These are phyloP conservation scores for Entomortierella beljakovae DNA, from an alignment of 192 early-diverging fungal genomes.

Conservation along the genomic window DNA sequence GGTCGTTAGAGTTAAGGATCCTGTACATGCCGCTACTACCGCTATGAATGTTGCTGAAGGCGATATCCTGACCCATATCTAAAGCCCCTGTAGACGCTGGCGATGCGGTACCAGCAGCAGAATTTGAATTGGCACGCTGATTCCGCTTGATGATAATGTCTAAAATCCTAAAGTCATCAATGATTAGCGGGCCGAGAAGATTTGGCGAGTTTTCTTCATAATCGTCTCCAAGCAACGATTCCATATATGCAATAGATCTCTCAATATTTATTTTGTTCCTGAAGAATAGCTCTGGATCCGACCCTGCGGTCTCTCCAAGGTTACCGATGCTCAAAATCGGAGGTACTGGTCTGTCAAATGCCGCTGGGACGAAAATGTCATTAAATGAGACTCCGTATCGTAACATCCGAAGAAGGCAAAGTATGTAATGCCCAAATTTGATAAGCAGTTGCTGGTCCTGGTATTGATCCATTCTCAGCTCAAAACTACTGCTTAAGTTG, in stretches of 20 bases:
- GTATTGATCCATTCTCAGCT: conserved; percentile 38
- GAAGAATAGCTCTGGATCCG: conserved; percentile 27
- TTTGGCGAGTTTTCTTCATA: conserved; percentile 33
- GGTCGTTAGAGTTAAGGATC: not conserved
- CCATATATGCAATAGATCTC: conserved; percentile 43
- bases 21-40: conserved; percentile 32
- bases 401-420: conserved; percentile 40
- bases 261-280: conserved; percentile 34
- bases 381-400: conserved; percentile 39
- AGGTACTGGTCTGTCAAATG: conserved; percentile 31
- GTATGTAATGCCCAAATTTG: conserved; percentile 43
- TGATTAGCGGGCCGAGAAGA: conserved; percentile 6
- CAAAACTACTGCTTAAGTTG: conserved; percentile 18
- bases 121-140: not conserved
- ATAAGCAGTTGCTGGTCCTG: conserved; percentile 35
- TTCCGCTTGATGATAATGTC: conserved; percentile 34
- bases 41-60: not conserved
- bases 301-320: conserved; percentile 4
- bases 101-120: not conserved
- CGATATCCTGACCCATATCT: conserved; percentile 1
- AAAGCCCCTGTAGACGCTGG: not conserved
- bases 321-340: conserved; percentile 10
- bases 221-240: conserved; percentile 30
- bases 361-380: conserved; percentile 27
- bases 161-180: conserved; percentile 38